Evolutionary conservation across 352 stramenopile species (phyloP).

Genomic region (Globisporangium perplexum): DNA sequence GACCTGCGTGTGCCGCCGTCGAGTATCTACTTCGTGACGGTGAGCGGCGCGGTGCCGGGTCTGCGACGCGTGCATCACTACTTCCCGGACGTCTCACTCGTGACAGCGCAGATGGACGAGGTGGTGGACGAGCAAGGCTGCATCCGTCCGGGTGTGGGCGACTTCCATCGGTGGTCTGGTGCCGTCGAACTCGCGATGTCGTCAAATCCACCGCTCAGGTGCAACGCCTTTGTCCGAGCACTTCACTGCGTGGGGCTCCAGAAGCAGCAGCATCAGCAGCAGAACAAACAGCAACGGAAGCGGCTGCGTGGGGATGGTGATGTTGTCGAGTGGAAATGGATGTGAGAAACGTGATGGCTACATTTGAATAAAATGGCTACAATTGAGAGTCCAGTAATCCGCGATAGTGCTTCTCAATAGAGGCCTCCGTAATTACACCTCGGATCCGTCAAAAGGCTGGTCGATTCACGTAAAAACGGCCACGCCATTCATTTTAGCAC

Average conservation of each 20-base stretch:
- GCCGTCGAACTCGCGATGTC: too few species aligned
- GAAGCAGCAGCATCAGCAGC: too few species aligned
- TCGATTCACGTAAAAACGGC: conserved; percentile 12
- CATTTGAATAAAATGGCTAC: background rate
- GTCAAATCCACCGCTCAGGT: too few species aligned
- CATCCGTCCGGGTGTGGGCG: conserved; percentile 30
- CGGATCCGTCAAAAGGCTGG: conserved; percentile 14
- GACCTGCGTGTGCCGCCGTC: too few species aligned
- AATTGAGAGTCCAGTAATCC: too few species aligned
- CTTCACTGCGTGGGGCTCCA: too few species aligned
- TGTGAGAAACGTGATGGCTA: too few species aligned
- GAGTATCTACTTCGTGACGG: conserved; percentile 51
- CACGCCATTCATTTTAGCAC: conserved; percentile 35
- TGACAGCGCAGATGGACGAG: conserved; percentile 42
- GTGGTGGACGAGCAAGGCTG: conserved; percentile 26
- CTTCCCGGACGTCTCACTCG: conserved; percentile 39
- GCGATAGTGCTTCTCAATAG: background rate
- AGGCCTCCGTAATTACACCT: conserved; percentile 19
- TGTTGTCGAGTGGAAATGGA: too few species aligned
- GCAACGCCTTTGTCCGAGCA: too few species aligned
- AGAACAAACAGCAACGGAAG: background rate
- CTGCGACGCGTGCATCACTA: conserved; percentile 32
- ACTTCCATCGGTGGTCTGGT: conserved; percentile 39
- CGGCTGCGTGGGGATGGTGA: too few species aligned
- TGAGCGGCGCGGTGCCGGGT: conserved; percentile 37